Evolutionary conservation across 805 yeast genomes (phyloP).

Genomic region (Torulaspora indica): DNA sequence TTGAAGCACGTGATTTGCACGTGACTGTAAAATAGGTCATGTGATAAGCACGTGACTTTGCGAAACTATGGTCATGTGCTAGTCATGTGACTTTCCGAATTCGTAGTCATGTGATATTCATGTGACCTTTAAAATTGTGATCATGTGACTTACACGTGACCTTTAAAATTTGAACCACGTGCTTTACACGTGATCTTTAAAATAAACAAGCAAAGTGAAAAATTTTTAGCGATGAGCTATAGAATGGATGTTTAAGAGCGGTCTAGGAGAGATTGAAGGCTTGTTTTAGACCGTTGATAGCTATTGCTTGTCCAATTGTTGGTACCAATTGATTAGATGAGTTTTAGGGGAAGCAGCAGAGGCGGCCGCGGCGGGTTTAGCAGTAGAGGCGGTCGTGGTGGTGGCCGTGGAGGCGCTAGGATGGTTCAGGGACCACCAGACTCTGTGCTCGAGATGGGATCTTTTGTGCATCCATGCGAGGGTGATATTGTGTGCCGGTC

Average conservation of each 20-base stretch:
- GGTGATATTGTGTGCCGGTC: slow-evolving; percentile 97
- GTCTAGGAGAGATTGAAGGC: no score
- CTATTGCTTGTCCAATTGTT: not conserved
- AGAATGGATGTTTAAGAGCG: not conserved
- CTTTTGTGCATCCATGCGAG: slow-evolving; percentile 87
- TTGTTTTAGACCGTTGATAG: not conserved
- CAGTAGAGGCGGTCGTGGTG: slow-evolving; percentile 41
- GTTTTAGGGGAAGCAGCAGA: slow-evolving; percentile 41
- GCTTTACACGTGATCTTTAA: not conserved
- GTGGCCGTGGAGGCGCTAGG: slow-evolving; percentile 62
- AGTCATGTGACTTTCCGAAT: no score
- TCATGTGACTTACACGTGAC: no score
- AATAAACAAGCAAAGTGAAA: slow-evolving; percentile 6
- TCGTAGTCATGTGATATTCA: no score
- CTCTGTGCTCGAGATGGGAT: slow-evolving; percentile 88
- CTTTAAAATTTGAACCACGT: not conserved
- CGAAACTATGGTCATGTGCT: no score
- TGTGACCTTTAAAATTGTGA: no score
- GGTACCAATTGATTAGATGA: slow-evolving; percentile 29
- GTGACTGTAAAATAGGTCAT: no score
- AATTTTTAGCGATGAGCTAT: slow-evolving; percentile 13
- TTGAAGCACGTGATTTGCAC: no score
- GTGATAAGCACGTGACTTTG: no score
- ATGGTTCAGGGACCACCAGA: slow-evolving; percentile 95
- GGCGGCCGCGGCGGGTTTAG: slow-evolving; percentile 39